Evolutionary conservation across 23 red algal species (phyloP).

Genomic region (Gracilaria gracilis): DNA sequence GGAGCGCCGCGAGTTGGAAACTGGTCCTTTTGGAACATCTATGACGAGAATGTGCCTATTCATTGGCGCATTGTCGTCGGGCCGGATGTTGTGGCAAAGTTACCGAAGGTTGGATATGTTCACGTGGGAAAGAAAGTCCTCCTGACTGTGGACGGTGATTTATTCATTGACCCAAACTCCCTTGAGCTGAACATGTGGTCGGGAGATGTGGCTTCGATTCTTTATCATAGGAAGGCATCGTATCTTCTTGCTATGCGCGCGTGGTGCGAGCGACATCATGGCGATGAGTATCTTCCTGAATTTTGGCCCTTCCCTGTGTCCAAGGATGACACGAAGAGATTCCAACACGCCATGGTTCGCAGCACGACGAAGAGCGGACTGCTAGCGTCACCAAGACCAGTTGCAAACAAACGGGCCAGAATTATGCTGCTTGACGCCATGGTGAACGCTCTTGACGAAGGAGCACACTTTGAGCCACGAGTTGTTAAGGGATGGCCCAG

Average conservation of each 20-base stretch:
- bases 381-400: slow-evolving; percentile 24
- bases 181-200: slow-evolving; percentile 91
- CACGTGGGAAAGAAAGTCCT: slow-evolving; percentile 92
- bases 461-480: slow-evolving; percentile 29
- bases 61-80: slow-evolving; percentile 83
- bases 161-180: slow-evolving; percentile 91
- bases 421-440: slow-evolving; percentile 67
- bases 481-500: slow-evolving; percentile 32
- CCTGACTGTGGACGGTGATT: slow-evolving; percentile 78
- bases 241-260: slow-evolving; percentile 89
- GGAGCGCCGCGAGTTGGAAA: slow-evolving; percentile 83
- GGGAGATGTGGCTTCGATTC: slow-evolving; percentile 76
- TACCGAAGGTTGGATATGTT: slow-evolving; percentile 80
- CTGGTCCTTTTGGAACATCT: slow-evolving; percentile 67
- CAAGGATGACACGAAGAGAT: slow-evolving; percentile 77
- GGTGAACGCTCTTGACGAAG: slow-evolving; percentile 58
- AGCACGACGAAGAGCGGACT: slow-evolving; percentile 52
- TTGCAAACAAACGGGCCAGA: slow-evolving; percentile 58
- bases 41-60: slow-evolving; percentile 78
- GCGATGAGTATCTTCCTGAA: slow-evolving; percentile 79
- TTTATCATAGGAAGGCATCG: slow-evolving; percentile 87
- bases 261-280: slow-evolving; percentile 88
- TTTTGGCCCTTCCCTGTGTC: slow-evolving; percentile 87
- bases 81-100: slow-evolving; percentile 87
- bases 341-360: slow-evolving; percentile 79